A percentile compares a stretch with the other conserved stretches of the same genome.
These are phyloP conservation scores for Serendipita sp. DNA, from an alignment of 768 basidiomycete genomes.

Conservation along the genomic window DNA sequence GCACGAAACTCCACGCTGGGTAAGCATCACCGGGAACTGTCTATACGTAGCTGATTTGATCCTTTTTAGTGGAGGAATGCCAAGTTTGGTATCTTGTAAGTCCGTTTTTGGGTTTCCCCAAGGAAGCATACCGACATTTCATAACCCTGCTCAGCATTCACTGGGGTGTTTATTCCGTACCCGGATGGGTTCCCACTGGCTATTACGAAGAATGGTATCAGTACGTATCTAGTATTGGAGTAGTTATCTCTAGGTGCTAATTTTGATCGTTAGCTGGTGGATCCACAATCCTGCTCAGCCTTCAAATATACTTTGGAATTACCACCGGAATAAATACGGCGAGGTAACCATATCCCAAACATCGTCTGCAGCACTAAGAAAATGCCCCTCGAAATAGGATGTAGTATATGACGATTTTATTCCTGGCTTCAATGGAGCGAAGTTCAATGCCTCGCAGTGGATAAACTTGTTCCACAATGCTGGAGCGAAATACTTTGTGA, in stretches of 20 bases:
- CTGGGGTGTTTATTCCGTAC: conserved; percentile 22
- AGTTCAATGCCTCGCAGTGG: conserved; percentile 41
- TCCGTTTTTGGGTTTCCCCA: background rate
- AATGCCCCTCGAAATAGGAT: conserved; percentile 18
- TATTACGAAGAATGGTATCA: conserved; percentile 43
- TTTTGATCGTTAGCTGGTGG: conserved; percentile 21
- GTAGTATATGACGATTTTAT: conserved; percentile 46
- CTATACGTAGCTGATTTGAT: background rate
- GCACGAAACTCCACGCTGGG: conserved; percentile 44
- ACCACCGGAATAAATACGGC: conserved; percentile 37
- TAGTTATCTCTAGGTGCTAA: background rate
- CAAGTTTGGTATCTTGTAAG: conserved; percentile 44
- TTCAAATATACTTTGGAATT: conserved; percentile 29
- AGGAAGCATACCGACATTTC: too few species aligned
- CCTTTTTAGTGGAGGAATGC: conserved; percentile 31
- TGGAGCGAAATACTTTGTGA: conserved; percentile 47
- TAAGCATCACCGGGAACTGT: conserved; percentile 15
- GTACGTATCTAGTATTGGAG: conserved; percentile 20
- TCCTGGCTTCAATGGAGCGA: conserved; percentile 33
- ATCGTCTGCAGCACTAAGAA: background rate
- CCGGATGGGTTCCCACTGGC: conserved; percentile 20
- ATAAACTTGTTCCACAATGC: conserved; percentile 37
- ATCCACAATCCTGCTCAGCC: conserved; percentile 24
- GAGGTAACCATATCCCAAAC: conserved; percentile 15
- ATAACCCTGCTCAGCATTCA: conserved; percentile 25